Percentiles rank a stretch among this genome's conserved stretches.
phyloP scores from a whole-genome alignment of 768 basidiomycete species.

The Tulasnella sp. region DNA sequence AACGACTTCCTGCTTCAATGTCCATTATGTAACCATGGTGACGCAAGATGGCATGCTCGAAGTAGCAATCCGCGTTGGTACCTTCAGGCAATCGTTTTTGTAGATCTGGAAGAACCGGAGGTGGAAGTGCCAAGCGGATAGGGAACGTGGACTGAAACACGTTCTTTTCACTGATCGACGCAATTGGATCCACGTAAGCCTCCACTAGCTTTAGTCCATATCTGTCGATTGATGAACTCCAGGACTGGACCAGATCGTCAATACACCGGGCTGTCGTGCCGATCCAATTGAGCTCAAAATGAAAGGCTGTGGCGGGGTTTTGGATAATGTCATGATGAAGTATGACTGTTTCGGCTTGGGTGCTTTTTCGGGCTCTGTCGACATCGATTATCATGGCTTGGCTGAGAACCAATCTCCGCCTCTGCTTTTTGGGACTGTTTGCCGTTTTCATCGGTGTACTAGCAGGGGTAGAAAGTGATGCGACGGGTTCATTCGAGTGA shows the following conservation, averaged over 20 bases:
- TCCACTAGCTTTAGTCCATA: constrained; percentile 89
- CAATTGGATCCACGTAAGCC: constrained; percentile 83
- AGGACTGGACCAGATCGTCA: constrained; percentile 72
- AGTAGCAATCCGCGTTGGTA: constrained; percentile 51
- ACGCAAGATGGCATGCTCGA: constrained; percentile 64
- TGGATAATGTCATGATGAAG: constrained; percentile 92
- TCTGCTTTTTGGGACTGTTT: constrained; percentile 29
- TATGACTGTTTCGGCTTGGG: constrained; percentile 76
- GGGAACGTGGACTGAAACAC: constrained; percentile 88
- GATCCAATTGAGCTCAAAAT: constrained; percentile 96
- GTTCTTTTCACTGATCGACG: constrained; percentile 70
- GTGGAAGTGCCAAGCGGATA: constrained; percentile 59
- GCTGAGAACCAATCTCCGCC: constrained; percentile 57
- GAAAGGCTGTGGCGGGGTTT: constrained; percentile 87
- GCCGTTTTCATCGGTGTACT: neutral
- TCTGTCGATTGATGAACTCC: constrained; percentile 71
- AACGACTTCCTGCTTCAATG: constrained; percentile 60
- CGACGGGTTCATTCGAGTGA: neutral
- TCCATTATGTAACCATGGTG: constrained; percentile 63
- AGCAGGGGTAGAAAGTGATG: constrained; percentile 10
- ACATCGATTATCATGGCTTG: constrained; percentile 87
- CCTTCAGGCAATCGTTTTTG: constrained; percentile 56
- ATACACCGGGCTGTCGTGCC: constrained; percentile 85
- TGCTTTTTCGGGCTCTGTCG: constrained; percentile 49
- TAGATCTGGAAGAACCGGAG: constrained; percentile 52